These are phyloP conservation scores for Myxozyma lipomycoides DNA, from an alignment of 805 yeast species.

Conservation along the genomic window DNA sequence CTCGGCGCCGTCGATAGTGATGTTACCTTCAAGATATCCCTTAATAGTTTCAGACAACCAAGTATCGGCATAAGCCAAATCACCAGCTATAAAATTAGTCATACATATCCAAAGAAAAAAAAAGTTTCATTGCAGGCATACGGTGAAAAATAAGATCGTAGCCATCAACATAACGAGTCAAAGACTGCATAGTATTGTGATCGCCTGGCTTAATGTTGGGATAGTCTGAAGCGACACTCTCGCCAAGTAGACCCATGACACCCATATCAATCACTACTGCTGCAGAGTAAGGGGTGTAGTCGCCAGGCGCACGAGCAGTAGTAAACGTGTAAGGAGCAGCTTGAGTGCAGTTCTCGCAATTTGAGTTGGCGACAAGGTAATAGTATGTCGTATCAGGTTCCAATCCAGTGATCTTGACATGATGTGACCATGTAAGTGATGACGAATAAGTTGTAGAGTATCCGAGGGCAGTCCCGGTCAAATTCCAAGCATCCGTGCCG, in stretches of 20 bases:
- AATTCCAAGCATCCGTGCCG: conserved; percentile 27
- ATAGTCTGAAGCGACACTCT: conserved; percentile 13
- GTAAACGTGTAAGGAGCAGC: conserved; percentile 21
- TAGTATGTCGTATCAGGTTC: conserved; percentile 34
- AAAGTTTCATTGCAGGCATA: conserved; percentile 3
- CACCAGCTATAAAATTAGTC: conserved; percentile 29
- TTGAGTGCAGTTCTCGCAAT: conserved; percentile 22
- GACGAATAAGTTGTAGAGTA: conserved; percentile 30
- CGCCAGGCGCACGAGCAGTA: conserved; percentile 26
- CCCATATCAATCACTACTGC: conserved; percentile 28
- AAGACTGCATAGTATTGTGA: conserved; percentile 25
- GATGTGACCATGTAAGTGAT: conserved; percentile 31
- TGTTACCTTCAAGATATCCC: conserved; percentile 10
- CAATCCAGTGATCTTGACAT: conserved; percentile 32
- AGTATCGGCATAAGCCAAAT: conserved; percentile 36
- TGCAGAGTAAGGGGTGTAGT: conserved; percentile 19
- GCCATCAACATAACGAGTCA: conserved; percentile 21
- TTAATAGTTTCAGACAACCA: conserved; percentile 31
- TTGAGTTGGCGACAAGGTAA: conserved; percentile 31
- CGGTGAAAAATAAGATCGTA: conserved; percentile 21
- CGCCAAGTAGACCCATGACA: conserved; percentile 23
- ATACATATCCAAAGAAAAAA: background rate
- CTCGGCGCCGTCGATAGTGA: conserved; percentile 13
- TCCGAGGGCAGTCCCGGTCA: conserved; percentile 15
- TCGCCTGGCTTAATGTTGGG: conserved; percentile 10